Conservation (phyloP, 495 filamentous ascomycete genomes). For the Hyaloscypha variabilis region DNA sequence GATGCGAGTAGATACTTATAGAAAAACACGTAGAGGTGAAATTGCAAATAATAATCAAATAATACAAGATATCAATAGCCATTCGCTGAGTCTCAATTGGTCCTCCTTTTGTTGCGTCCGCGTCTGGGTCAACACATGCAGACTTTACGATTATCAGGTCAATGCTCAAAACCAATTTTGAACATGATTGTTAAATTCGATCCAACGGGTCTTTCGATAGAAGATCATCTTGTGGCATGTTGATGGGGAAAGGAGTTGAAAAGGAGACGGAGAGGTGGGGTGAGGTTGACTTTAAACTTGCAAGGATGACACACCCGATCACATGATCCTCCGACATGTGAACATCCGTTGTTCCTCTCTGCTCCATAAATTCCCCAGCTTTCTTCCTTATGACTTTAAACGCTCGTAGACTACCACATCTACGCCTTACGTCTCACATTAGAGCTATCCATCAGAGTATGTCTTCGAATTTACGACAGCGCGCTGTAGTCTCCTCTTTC, state of each 20-base stretch:
- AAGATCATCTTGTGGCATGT: neutral
- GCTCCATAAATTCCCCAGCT: neutral
- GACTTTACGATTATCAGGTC: too few relatives aligned
- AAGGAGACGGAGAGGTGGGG: neutral
- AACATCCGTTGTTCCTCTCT: neutral
- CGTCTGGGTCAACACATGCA: too few relatives aligned
- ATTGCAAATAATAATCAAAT: too few relatives aligned
- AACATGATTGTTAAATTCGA: too few relatives aligned
- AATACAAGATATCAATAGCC: too few relatives aligned
- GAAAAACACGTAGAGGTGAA: too few relatives aligned
- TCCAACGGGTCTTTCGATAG: too few relatives aligned
- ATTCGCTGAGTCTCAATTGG: too few relatives aligned
- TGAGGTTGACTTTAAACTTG: neutral
- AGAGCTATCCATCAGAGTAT: constrained; percentile 6
- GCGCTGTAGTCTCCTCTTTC: constrained; percentile 29
- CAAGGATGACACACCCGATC: neutral
- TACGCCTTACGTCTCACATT: neutral
- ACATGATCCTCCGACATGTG: neutral
- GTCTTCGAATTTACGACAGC: constrained; percentile 22
- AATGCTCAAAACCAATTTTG: too few relatives aligned
- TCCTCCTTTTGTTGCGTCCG: too few relatives aligned
- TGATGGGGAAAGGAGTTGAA: neutral
- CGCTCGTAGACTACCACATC: neutral
- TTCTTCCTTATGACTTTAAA: neutral
- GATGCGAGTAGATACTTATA: too few relatives aligned